These are phyloP conservation scores for Theobroma cacao DNA, from an alignment of 345 rosid genomes.

Conservation along the genomic window DNA sequence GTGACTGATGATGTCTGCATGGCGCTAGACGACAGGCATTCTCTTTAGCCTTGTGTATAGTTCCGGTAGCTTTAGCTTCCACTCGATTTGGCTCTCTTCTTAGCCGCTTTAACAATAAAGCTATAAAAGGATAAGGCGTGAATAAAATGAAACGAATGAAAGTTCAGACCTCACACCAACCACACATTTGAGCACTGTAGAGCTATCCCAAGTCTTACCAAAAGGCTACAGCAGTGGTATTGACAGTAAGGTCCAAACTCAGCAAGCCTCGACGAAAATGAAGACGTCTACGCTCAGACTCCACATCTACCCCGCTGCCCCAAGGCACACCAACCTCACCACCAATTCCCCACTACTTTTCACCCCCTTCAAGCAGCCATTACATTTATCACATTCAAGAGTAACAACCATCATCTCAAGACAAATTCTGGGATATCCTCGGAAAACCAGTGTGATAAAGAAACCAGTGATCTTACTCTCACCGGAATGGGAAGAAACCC, in stretches of 20 bases:
- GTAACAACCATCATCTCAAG: not conserved
- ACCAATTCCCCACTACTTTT: constrained; percentile 4
- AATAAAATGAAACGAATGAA: not conserved
- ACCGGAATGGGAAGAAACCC: not conserved
- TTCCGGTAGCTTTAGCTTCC: not conserved
- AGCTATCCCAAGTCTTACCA: not conserved
- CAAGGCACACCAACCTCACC: constrained; percentile 8
- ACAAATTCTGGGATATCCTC: not conserved
- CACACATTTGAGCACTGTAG: not conserved
- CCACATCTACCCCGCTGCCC: constrained; percentile 17
- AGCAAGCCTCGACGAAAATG: constrained; percentile 26
- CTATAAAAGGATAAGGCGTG: not conserved
- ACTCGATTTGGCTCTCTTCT: not conserved
- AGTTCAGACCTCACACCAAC: not conserved
- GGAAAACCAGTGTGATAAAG: not conserved
- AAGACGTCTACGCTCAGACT: constrained; percentile 20
- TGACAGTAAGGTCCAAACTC: not conserved
- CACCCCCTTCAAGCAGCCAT: not conserved
- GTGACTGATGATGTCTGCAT: not conserved
- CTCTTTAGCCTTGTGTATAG: not conserved
- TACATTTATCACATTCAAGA: not conserved
- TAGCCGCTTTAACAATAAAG: not conserved
- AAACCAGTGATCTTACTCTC: not conserved
- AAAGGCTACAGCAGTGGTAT: not conserved
- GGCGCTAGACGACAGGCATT: not conserved